Percentiles rank a stretch among this genome's conserved stretches.
These are phyloP conservation scores for Metarhizium guizhouense DNA, from an alignment of 2,329 filamentous ascomycete species.

Conservation along the genomic window DNA sequence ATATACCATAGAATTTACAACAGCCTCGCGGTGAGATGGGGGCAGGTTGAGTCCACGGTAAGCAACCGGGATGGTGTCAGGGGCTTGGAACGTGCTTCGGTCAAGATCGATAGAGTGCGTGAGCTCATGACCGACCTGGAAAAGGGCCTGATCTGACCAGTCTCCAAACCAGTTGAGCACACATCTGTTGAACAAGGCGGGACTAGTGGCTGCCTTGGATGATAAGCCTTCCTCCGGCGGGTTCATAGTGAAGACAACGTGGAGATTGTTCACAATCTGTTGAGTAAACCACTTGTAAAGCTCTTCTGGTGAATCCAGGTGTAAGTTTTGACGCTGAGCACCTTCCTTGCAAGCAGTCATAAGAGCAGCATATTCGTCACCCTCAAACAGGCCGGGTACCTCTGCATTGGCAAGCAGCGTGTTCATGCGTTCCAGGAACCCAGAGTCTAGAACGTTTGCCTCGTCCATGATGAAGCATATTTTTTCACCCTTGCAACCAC, in stretches of 20 bases:
- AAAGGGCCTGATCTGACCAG: slow-evolving; percentile 98
- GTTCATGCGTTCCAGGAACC: slow-evolving; percentile 99
- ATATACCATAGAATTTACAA: slow-evolving; percentile 98
- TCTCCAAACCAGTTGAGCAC: slow-evolving; percentile 99
- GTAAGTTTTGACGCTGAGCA: slow-evolving; percentile 86
- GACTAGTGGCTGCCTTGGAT: slow-evolving; percentile 94
- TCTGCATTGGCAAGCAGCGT: slow-evolving; percentile 98
- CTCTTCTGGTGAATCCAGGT: slow-evolving; percentile 96
- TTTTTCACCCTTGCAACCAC: slow-evolving; percentile 96
- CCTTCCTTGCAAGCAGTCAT: slow-evolving; percentile 99
- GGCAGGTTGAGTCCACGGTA: slow-evolving; percentile 80
- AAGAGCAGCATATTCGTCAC: slow-evolving; percentile 95
- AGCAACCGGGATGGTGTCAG: slow-evolving; percentile 86
- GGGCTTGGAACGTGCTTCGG: slow-evolving; percentile 72
- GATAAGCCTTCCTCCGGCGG: slow-evolving; percentile 90
- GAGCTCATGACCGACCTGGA: slow-evolving; percentile 92
- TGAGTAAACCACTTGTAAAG: slow-evolving; percentile 99
- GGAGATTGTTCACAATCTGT: slow-evolving; percentile 97
- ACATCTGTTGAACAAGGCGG: slow-evolving; percentile 97
- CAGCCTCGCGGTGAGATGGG: slow-evolving; percentile 79
- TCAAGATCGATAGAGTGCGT: slow-evolving; percentile 96
- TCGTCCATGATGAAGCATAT: slow-evolving; percentile 99
- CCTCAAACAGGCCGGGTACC: slow-evolving; percentile 95
- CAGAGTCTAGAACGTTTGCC: slow-evolving; percentile 94
- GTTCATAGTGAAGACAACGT: slow-evolving; percentile 99